Evolutionary conservation across 2,329 filamentous ascomycete species (phyloP), one percentile per base, ranked within the genome.

Genomic region (Hypoxylon sp.): DNA sequence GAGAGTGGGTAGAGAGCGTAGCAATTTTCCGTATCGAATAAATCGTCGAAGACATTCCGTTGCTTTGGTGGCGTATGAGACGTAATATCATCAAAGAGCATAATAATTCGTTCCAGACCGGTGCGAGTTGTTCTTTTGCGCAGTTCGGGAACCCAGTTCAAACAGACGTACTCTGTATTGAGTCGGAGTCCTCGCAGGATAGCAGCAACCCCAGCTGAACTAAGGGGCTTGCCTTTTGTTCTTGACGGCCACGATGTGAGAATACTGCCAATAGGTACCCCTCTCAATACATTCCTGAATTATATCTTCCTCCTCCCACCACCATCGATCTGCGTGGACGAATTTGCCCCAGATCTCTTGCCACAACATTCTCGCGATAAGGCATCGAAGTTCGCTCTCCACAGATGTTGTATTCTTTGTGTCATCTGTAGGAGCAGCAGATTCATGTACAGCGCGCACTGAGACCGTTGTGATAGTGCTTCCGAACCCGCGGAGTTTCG

Each of bases 231-330:
- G 62, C 63, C 48, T 65, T 19, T 70, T 70, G 59, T 80, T 81
- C 72, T 87, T 89, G 28, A 88, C 81, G 1, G 84, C 87, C 60
- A 87, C 82, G 63, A 90, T 85, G 19, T 87, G 77, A 56, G 83
- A 83, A 72, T 88, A 89, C 68, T 89, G 85, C 86, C 87, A 90
- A 60, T 82, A 81, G 0, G 88, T 90, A 3, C 83, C 83, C 66
- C 85, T 74, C 60, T 82, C 77, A 14, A 83, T 73, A 65, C 88
- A 90, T 75, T 90, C 88, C 43, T 84, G 80, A 1, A 88, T 77
- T 62, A 86, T 87, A 0, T 77, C 81, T 11, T 80, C 76, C 32
- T 89, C 84, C 45, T 90, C 86, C 88, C 88, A 90, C 88, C 88
- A 90, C 87, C 87, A 89, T 46, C 75, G 79, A 5, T 82, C 76